Evolutionary conservation across 805 yeast species (phyloP), one percentile per base, ranked within the genome.

Genomic region (Nakazawaea peltata): DNA sequence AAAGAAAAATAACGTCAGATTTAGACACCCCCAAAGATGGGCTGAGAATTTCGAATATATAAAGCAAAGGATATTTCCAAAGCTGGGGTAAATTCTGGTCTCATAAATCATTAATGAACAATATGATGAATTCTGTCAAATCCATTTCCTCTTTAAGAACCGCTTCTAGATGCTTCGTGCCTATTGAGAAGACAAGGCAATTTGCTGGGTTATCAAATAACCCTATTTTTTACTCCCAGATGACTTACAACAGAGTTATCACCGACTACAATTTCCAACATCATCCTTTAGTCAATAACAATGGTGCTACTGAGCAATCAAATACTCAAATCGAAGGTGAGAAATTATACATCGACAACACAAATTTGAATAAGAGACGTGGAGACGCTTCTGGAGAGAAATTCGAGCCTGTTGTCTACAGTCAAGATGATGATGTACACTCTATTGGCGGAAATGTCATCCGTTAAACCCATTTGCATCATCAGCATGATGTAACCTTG

Each of bases 351-450:
- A 33, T 36, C 33, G 23, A 36, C 31, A 43, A 46, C 11, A 38
- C 43, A 11, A 47, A 47, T 17, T 33, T 39, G 23, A 31, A 27
- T 4, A 28, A 30, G 24, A 25, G 25, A 19, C 34, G 19, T 23
- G 26, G 33, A 10, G 32, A 28, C 5, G 10, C 21, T 22, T 19
- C 17, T n/a, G 14, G 17, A 5, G 36, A 42, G 11, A 34, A 46
- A 9, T 58, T 58, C 39, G 53, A 54, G 35, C 64, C 64, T 18
- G 42, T 36, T 14, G 59, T 59, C 7, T 50, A 53, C 4, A 44
- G 51, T 13, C 45, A 47, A 3, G 37, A 39, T 12, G 50, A 45
- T n/a, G 42, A 46, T 12, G 50, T 53, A 29, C 30, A 32, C 14
- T 40, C 48, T 18, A 53, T 46, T 5, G 46, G 44, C 23, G 54